phyloP scores from a whole-genome alignment of 2,329 filamentous ascomycete species.

The Pestalotiopsis sp. region DNA sequence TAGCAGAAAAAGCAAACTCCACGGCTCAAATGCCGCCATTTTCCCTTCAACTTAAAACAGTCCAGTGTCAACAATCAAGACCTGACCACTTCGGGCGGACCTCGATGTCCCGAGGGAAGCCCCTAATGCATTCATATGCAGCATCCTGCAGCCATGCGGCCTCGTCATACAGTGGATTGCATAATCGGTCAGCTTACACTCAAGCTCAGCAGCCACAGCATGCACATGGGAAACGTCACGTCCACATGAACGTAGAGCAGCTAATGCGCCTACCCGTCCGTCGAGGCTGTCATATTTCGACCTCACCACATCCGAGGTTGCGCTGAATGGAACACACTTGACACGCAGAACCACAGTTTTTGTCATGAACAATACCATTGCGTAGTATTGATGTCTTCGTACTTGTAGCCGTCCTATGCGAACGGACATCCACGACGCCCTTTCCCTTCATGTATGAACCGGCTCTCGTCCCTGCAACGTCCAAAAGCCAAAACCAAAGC shows the following conservation, averaged over 20 bases:
- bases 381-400: slow-evolving; percentile 13
- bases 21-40: too few relatives aligned
- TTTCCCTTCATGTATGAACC: neutral
- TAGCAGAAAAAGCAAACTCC: too few relatives aligned
- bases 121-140: neutral
- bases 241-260: neutral
- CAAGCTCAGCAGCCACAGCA: neutral
- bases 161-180: neutral
- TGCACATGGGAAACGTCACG: neutral
- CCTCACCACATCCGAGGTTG: neutral
- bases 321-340: neutral
- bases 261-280: slow-evolving; percentile 3
- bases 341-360: neutral
- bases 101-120: neutral
- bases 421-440: neutral
- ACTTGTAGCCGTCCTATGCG: neutral
- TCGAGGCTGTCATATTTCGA: neutral
- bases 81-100: neutral
- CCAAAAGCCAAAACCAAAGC: neutral
- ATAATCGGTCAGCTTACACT: slow-evolving; percentile 7
- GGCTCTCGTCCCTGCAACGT: neutral
- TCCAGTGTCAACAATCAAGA: neutral
- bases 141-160: slow-evolving; percentile 1
- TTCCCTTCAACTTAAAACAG: too few relatives aligned
- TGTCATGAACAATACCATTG: neutral